Percentiles rank a stretch among this genome's conserved stretches.
These are phyloP conservation scores for Claviceps sorghi DNA, from an alignment of 2,329 filamentous ascomycete genomes.

Conservation along the genomic window DNA sequence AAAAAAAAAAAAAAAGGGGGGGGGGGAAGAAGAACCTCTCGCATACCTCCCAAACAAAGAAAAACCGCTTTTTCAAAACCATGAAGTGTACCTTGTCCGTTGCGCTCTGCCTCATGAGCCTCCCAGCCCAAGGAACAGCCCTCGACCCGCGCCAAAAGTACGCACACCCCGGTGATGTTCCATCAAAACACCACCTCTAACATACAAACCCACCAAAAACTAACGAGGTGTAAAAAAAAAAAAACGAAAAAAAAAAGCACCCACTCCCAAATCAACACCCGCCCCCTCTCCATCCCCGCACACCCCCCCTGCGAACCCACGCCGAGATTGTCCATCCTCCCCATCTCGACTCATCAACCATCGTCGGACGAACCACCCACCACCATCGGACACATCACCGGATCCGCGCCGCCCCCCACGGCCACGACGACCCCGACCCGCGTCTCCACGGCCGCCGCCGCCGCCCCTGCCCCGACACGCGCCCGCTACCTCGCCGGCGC, in stretches of 20 bases:
- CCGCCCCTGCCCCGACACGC: slow-evolving; percentile 10
- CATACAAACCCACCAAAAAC: too few species aligned
- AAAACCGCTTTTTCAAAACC: neutral
- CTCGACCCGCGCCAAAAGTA: neutral
- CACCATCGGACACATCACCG: slow-evolving; percentile 1
- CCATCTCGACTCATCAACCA: neutral
- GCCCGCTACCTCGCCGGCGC: slow-evolving; percentile 9
- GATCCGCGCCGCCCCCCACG: neutral
- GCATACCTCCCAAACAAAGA: neutral
- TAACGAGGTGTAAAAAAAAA: too few species aligned
- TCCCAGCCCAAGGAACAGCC: neutral
- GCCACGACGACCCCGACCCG: too few species aligned
- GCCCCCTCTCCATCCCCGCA: slow-evolving; percentile 2
- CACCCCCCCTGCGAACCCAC: neutral
- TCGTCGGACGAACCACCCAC: neutral
- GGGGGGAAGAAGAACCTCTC: too few species aligned
- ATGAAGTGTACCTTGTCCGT: neutral
- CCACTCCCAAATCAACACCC: too few species aligned
- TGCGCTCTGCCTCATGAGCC: neutral
- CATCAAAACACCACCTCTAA: too few species aligned
- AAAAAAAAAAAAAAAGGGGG: neutral
- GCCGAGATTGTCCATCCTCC: slow-evolving; percentile 1
- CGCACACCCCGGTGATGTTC: neutral
- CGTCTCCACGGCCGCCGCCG: too few species aligned
- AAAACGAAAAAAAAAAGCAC: neutral